Percentiles rank a stretch among this genome's conserved stretches.
These are phyloP conservation scores for Brassica nigra DNA, from an alignment of 345 rosid species.

Conservation along the genomic window DNA sequence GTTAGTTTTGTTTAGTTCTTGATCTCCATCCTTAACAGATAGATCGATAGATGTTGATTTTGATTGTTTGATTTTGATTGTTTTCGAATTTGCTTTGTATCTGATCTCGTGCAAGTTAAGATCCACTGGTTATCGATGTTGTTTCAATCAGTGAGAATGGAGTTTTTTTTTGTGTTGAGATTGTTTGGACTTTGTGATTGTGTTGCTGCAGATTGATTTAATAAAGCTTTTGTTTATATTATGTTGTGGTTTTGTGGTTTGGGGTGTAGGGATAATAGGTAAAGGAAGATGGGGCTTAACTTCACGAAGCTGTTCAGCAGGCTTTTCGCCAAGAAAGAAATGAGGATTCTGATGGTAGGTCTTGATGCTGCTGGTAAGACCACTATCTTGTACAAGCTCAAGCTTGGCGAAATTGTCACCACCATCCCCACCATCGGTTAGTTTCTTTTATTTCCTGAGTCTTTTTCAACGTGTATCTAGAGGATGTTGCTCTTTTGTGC, in stretches of 20 bases:
- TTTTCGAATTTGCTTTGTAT: neutral
- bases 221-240: neutral
- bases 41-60: neutral
- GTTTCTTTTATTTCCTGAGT: neutral
- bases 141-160: neutral
- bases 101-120: neutral
- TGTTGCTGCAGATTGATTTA: neutral
- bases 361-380: constrained; percentile 91
- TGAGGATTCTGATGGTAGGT: constrained; percentile 39
- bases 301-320: constrained; percentile 16
- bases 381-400: constrained; percentile 80
- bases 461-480: neutral
- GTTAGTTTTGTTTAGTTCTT: neutral
- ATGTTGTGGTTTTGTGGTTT: neutral
- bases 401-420: constrained; percentile 85
- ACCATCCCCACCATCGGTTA: constrained; percentile 83
- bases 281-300: constrained; percentile 37
- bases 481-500: neutral
- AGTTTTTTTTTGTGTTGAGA: neutral
- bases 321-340: constrained; percentile 25
- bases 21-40: constrained; percentile 12
- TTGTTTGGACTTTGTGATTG: constrained; percentile 16
- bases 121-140: neutral
- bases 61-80: neutral
- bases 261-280: constrained; percentile 11